Evolutionary conservation across 306 rosid genomes (phyloP), one percentile per base, ranked within the genome.

Genomic region (cucumber (Cucumis sativus)): DNA sequence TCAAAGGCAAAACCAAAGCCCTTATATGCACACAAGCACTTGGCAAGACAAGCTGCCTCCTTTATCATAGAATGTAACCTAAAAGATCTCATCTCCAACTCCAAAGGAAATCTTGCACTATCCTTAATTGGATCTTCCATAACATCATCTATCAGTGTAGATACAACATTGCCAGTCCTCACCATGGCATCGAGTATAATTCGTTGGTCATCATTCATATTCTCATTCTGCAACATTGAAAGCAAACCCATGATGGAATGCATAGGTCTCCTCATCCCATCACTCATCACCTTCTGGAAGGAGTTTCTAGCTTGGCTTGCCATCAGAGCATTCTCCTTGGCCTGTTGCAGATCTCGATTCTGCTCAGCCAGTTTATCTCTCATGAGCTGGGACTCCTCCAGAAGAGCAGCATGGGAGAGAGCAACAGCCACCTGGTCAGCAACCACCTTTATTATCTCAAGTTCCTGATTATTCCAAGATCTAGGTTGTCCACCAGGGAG

Each of bases 361-460:
- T 88, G 97, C 85, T 92, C 99, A 15, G 87, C 99, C 88, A 96
- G 88, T 75, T 92, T 87, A 77, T 96, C 98, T 77, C 99, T 87
- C 99, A 96, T 96, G 45, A 89, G 96, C 81, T 92, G 99, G 47
- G 99, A 96, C 84, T 96, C 99, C 79, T 96, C 99, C n/a, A 96
- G 91, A 82, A 96, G 85, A 23, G 96, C 99, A 67, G 99, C 99
- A 87, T 96, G 99, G 49, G 99, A 96, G 55, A 96, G 90, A 60
- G 99, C 99, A 73, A 96, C 99, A 2, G 99, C 99, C 8, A 96
- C 99, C 88, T 96, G 99, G 85, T 96, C 99, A 58, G 99, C 99
- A 77, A 96, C 99, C 63, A 91, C 99, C 88, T 91, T 87, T 58
- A 96, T 90, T 77, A 96, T 96, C 89, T 96, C 99, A 65, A 88